phyloP scores from a whole-genome alignment of 176 grass and related monocot species.

The Secale cereale region DNA sequence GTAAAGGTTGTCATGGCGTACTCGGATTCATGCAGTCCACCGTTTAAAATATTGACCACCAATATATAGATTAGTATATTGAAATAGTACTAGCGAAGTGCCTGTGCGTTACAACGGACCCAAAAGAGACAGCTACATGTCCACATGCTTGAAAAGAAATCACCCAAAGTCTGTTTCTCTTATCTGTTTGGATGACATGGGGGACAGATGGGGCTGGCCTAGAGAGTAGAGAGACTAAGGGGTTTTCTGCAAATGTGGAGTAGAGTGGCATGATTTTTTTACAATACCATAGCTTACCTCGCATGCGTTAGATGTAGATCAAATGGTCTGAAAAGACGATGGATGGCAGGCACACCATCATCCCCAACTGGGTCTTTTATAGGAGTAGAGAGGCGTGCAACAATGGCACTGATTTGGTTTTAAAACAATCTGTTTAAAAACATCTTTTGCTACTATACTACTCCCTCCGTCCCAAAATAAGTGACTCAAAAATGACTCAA shows the following conservation, averaged over 20 bases:
- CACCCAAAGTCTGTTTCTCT: not conserved
- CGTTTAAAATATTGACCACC: not conserved
- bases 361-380: not conserved
- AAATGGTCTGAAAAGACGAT: not conserved
- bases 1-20: not conserved
- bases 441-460: not conserved
- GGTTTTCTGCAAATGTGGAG: not conserved
- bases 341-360: not conserved
- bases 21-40: not conserved
- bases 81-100: not conserved
- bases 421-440: not conserved
- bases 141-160: not conserved
- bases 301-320: not conserved
- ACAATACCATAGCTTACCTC: not conserved
- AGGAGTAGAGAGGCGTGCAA: not conserved
- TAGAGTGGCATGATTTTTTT: not conserved
- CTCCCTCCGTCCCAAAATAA: no score
- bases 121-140: not conserved
- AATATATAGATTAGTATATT: not conserved
- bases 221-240: not conserved
- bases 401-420: not conserved
- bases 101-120: not conserved
- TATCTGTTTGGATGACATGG: not conserved
- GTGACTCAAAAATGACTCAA: no score
- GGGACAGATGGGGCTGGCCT: not conserved